Conservation (phyloP, 441 rosid genomes). For the Syzygium malaccense region DNA sequence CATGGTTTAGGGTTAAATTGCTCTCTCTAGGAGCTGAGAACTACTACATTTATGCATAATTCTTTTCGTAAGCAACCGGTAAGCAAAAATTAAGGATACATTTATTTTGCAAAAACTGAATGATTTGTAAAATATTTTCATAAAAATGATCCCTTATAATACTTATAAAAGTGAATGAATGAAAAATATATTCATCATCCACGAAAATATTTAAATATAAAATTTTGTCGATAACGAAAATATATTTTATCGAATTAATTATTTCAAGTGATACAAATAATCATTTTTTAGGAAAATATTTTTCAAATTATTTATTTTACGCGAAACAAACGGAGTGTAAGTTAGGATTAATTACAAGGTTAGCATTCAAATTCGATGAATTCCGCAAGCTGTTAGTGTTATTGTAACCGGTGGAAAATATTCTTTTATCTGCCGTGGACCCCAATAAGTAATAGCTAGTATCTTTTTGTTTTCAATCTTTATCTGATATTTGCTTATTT, state of each 20-base stretch:
- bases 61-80: background rate
- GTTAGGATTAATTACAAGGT: background rate
- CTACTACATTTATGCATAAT: background rate
- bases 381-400: background rate
- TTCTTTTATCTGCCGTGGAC: background rate
- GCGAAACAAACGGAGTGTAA: background rate
- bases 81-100: background rate
- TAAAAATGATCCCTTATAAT: too few species aligned
- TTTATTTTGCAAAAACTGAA: too few species aligned
- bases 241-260: too few species aligned
- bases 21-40: too few species aligned
- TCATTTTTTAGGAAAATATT: background rate
- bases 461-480: background rate
- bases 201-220: too few species aligned
- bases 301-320: background rate
- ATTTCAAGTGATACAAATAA: background rate
- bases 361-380: fast-evolving
- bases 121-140: too few species aligned
- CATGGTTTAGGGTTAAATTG: too few species aligned
- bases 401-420: fast-evolving
- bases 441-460: too few species aligned
- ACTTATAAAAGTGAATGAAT: too few species aligned
- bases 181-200: too few species aligned
- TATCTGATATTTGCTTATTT: background rate
- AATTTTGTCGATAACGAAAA: too few species aligned